A percentile compares a stretch with the other conserved stretches of the same genome.
phyloP scores from a whole-genome alignment of 202 grass and related monocot species.

The Digitaria exilis region DNA sequence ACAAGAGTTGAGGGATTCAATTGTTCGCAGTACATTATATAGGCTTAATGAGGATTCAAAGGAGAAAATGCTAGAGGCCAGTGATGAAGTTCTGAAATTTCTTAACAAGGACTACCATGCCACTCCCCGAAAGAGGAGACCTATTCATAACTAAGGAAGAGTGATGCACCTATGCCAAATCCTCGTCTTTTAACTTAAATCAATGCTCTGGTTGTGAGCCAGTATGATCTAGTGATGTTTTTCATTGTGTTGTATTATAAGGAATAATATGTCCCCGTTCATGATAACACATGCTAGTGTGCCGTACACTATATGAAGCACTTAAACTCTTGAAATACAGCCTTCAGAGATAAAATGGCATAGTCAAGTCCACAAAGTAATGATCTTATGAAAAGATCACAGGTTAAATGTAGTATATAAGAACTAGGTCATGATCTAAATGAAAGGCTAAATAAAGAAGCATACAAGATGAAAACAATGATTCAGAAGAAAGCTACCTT shows the following conservation, averaged over 20 bases:
- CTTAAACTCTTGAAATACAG: background rate
- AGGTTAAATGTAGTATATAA: background rate
- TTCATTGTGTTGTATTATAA: background rate
- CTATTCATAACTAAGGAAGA: slow-evolving; percentile 45
- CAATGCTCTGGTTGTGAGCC: slow-evolving; percentile 6
- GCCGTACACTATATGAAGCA: background rate
- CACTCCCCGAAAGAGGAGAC: slow-evolving; percentile 33
- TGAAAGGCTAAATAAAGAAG: background rate
- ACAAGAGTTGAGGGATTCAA: background rate
- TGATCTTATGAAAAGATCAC: slow-evolving; percentile 14
- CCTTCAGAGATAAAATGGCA: background rate
- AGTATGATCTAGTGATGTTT: slow-evolving; percentile 12
- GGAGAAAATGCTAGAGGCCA: slow-evolving; percentile 51
- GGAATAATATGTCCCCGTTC: background rate
- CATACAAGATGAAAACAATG: background rate
- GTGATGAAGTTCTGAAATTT: slow-evolving; percentile 51
- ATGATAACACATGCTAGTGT: background rate
- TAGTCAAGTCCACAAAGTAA: slow-evolving; percentile 1
- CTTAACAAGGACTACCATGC: slow-evolving; percentile 50
- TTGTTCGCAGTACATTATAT: background rate
- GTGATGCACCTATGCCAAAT: background rate
- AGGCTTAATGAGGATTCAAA: slow-evolving; percentile 35
- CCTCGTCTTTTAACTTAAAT: slow-evolving; percentile 23
- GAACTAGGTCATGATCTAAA: background rate
- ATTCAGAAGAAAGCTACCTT: slow-evolving; percentile 20